These are phyloP conservation scores for Jamesozyma jinghongensis DNA, from an alignment of 805 yeast genomes.

Conservation along the genomic window DNA sequence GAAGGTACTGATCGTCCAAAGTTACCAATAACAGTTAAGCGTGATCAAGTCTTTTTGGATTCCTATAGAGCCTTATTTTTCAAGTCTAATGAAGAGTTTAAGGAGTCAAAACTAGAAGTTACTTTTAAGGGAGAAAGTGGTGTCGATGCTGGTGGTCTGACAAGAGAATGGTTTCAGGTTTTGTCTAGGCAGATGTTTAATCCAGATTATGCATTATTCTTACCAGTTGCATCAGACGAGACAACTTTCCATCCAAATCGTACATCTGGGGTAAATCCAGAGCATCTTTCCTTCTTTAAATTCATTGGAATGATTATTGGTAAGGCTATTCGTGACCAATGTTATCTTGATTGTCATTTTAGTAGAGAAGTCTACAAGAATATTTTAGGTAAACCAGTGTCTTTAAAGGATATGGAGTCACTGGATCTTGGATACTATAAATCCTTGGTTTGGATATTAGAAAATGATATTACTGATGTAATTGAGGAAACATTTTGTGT, in stretches of 20 bases:
- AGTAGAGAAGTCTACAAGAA: slow-evolving; percentile 90
- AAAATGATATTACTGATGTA: slow-evolving; percentile 92
- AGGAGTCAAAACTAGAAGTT: slow-evolving; percentile 63
- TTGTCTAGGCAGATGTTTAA: slow-evolving; percentile 90
- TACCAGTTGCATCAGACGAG: slow-evolving; percentile 84
- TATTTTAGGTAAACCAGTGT: slow-evolving; percentile 67
- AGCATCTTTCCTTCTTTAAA: slow-evolving; percentile 84
- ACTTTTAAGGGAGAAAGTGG: slow-evolving; percentile 92
- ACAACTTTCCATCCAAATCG: slow-evolving; percentile 95
- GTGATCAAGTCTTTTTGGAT: slow-evolving; percentile 88
- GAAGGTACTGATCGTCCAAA: slow-evolving; percentile 36
- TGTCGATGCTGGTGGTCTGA: slow-evolving; percentile 96
- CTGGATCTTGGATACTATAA: slow-evolving; percentile 88
- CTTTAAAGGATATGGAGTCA: slow-evolving; percentile 89
- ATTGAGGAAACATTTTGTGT: slow-evolving; percentile 91
- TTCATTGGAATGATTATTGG: slow-evolving; percentile 93
- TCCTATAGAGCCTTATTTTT: slow-evolving; percentile 77
- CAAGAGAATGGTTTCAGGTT: slow-evolving; percentile 96
- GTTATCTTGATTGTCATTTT: slow-evolving; percentile 87
- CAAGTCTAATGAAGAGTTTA: slow-evolving; percentile 65
- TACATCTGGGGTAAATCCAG: slow-evolving; percentile 86
- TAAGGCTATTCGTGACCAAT: slow-evolving; percentile 81
- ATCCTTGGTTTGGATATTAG: slow-evolving; percentile 90
- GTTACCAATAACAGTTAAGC: slow-evolving; percentile 59
- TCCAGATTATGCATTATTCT: slow-evolving; percentile 86